phyloP scores from a whole-genome alignment of 1,139 yeast genomes.

The Kodamaea plutei region DNA sequence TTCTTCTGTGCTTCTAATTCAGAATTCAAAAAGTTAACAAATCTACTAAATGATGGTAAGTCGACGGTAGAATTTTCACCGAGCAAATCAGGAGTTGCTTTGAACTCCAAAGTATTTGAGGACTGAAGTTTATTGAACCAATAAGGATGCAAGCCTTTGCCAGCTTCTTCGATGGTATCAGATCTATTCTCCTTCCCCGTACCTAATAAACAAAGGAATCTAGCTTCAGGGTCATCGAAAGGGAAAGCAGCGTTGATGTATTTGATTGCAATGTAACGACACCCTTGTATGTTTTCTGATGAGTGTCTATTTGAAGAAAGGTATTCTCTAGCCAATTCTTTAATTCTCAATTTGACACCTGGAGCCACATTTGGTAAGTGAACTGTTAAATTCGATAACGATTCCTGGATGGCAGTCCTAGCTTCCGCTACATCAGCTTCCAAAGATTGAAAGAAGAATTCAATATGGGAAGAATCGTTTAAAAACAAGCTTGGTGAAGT shows the following conservation, averaged over 20 bases:
- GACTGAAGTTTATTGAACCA: conserved; percentile 51
- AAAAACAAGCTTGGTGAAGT: conserved; percentile 43
- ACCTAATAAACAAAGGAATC: conserved; percentile 67
- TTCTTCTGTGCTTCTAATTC: conserved; percentile 21
- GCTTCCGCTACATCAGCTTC: conserved; percentile 61
- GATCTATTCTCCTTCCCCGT: conserved; percentile 54
- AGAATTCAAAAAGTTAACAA: conserved; percentile 25
- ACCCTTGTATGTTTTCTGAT: conserved; percentile 29
- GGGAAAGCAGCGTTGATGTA: conserved; percentile 63
- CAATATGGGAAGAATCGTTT: conserved; percentile 49
- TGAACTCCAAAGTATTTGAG: conserved; percentile 29
- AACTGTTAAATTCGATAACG: conserved; percentile 56
- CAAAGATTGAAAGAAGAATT: conserved; percentile 70
- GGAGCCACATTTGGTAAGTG: conserved; percentile 42
- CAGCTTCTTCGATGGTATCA: conserved; percentile 77
- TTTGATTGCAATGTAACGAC: conserved; percentile 62
- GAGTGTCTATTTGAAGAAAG: conserved; percentile 22
- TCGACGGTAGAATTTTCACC: conserved; percentile 24
- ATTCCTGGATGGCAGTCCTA: conserved; percentile 68
- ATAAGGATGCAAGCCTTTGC: conserved; percentile 79
- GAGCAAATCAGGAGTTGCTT: conserved; percentile 41
- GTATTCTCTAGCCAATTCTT: conserved; percentile 36
- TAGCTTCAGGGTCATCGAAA: conserved; percentile 64
- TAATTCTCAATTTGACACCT: conserved; percentile 40
- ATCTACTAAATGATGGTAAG: conserved; percentile 43